Evolutionary conservation across 2,329 filamentous ascomycete genomes (phyloP).

Genomic region (Pseudogymnoascus sp.): DNA sequence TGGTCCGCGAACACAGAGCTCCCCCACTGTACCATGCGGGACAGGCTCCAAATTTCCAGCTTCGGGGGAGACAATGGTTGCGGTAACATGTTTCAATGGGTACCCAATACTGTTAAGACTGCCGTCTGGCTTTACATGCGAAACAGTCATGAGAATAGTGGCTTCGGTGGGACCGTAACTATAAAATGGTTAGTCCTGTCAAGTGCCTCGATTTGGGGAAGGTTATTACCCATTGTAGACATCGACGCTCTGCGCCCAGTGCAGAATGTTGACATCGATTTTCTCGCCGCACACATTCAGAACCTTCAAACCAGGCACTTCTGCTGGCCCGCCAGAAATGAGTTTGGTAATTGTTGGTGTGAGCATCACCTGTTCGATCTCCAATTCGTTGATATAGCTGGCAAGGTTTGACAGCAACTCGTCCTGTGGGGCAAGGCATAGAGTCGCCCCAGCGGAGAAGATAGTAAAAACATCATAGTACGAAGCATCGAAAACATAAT

Average conservation of each 20-base stretch:
- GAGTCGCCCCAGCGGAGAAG: conserved; percentile 3
- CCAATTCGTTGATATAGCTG: conserved; percentile 9
- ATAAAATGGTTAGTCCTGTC: not conserved
- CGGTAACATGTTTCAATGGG: conserved; percentile 25
- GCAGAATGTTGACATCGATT: conserved; percentile 3
- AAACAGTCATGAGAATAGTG: conserved; percentile 7
- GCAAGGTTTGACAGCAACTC: conserved; percentile 2
- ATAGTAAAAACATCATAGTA: conserved; percentile 11
- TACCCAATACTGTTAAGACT: conserved; percentile 1
- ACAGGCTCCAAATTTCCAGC: conserved; percentile 1
- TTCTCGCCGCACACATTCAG: conserved; percentile 9
- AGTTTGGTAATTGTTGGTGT: conserved; percentile 9
- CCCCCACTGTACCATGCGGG: conserved; percentile 7
- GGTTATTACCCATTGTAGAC: not conserved
- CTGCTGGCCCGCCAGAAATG: conserved; percentile 7
- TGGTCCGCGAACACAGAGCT: conserved; percentile 10
- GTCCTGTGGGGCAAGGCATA: conserved; percentile 4
- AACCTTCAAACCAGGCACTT: conserved; percentile 8
- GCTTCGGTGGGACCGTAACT: conserved; percentile 10
- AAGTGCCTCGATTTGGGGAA: not conserved
- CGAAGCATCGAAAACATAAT: conserved; percentile 11
- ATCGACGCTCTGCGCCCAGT: conserved; percentile 3
- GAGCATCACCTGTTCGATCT: conserved; percentile 10
- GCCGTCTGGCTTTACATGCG: not conserved
- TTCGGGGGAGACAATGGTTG: conserved; percentile 31